These are phyloP conservation scores for Venturia nashicola DNA, from an alignment of 2,329 filamentous ascomycete genomes.

Conservation along the genomic window DNA sequence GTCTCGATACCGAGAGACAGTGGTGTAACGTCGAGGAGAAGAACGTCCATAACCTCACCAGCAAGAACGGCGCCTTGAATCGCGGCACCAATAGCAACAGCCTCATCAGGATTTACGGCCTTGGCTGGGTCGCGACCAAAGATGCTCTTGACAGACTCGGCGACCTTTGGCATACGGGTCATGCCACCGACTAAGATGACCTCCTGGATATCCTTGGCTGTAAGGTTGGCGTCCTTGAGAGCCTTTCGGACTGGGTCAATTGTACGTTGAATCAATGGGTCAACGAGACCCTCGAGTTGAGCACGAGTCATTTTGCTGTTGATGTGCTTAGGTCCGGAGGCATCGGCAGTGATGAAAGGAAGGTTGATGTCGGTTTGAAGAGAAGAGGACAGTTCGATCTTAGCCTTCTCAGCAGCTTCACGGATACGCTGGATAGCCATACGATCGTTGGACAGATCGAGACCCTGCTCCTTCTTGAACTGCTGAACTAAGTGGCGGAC, in stretches of 20 bases:
- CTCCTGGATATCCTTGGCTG: conserved; percentile 91
- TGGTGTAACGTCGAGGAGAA: conserved; percentile 90
- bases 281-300: conserved; percentile 87
- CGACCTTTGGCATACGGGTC: conserved; percentile 99
- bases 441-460: conserved; percentile 82
- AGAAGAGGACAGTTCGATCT: conserved; percentile 95
- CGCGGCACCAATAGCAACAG: conserved; percentile 92
- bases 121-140: conserved; percentile 95
- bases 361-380: conserved; percentile 96
- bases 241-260: conserved; percentile 93
- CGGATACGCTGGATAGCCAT: conserved; percentile 99
- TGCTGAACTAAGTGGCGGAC: conserved; percentile 87
- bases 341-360: conserved; percentile 94
- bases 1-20: conserved; percentile 98
- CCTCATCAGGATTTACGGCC: conserved; percentile 97
- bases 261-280: conserved; percentile 75
- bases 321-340: conserved; percentile 95
- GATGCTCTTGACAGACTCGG: conserved; percentile 89
- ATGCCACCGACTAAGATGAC: conserved; percentile 97
- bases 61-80: conserved; percentile 95
- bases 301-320: conserved; percentile 87
- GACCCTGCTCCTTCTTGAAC: conserved; percentile 91
- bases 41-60: conserved; percentile 90
- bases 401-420: conserved; percentile 97
- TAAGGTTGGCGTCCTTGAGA: conserved; percentile 84